A percentile compares a stretch with the other conserved stretches of the same genome.
Evolutionary conservation across 1,284 basidiomycete species (phyloP).

Genomic region (Amylostereum areolatum): DNA sequence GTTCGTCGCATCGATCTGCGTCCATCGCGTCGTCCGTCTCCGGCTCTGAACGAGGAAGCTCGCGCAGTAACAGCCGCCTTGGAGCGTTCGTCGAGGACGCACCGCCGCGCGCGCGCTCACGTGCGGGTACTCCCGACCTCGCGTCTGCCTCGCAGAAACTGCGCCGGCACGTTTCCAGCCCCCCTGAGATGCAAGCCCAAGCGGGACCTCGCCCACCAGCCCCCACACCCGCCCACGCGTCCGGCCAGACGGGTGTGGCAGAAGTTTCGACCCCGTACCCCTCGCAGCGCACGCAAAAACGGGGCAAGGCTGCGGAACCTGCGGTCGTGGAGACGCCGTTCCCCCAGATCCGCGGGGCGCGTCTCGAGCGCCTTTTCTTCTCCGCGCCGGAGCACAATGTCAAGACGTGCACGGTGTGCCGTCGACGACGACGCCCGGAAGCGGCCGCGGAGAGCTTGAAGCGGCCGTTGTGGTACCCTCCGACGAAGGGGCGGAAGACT

Average conservation of each 20-base stretch:
- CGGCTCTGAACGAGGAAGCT: slow-evolving; percentile 2
- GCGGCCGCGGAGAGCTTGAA: slow-evolving; percentile 12
- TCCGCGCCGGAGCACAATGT: slow-evolving; percentile 66
- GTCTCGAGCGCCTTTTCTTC: slow-evolving; percentile 76
- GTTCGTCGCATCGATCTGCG: slow-evolving; percentile 12
- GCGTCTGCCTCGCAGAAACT: not conserved
- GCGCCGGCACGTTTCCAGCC: not conserved
- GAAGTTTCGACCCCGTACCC: slow-evolving; percentile 1
- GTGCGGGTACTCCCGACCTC: not conserved
- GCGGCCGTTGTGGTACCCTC: slow-evolving; percentile 20
- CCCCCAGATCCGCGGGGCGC: slow-evolving; percentile 73
- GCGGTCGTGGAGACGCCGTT: slow-evolving; percentile 46
- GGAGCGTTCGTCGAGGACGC: not conserved
- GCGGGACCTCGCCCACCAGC: slow-evolving; percentile 6
- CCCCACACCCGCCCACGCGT: slow-evolving; percentile 8
- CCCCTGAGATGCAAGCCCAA: not conserved
- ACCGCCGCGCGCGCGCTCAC: not conserved
- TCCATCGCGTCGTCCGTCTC: slow-evolving; percentile 10
- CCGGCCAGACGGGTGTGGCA: not conserved
- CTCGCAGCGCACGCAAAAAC: slow-evolving; percentile 2
- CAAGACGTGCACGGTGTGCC: slow-evolving; percentile 62
- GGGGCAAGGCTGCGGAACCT: slow-evolving; percentile 3
- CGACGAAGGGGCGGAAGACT: slow-evolving; percentile 9
- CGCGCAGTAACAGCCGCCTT: not conserved
- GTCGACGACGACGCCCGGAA: slow-evolving; percentile 32